These are phyloP conservation scores for Apiospora rasikravindrae DNA, from an alignment of 2,329 filamentous ascomycete genomes.

Conservation along the genomic window DNA sequence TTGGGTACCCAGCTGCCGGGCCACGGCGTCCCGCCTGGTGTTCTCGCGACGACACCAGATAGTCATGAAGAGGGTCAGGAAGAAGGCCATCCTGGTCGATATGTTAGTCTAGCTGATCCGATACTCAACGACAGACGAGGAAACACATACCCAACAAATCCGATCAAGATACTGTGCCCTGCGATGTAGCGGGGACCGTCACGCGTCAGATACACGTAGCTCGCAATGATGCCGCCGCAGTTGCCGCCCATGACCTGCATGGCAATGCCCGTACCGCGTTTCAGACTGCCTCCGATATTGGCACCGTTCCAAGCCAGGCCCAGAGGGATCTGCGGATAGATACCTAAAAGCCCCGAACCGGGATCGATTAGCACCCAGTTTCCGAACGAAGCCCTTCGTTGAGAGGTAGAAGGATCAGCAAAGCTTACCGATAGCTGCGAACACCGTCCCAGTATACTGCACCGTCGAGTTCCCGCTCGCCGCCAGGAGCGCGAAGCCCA, in stretches of 20 bases:
- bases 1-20: slow-evolving; percentile 22
- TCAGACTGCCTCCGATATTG: slow-evolving; percentile 61
- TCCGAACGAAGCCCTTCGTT: not conserved
- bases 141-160: slow-evolving; percentile 32
- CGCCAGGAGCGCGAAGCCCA: slow-evolving; percentile 50
- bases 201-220: slow-evolving; percentile 51
- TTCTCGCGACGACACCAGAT: slow-evolving; percentile 40
- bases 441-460: slow-evolving; percentile 55
- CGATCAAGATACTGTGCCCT: slow-evolving; percentile 47
- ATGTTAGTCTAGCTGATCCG: not conserved
- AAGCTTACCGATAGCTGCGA: slow-evolving; percentile 44
- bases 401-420: not conserved
- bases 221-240: slow-evolving; percentile 40
- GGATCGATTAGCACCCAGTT: not conserved
- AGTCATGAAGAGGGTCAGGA: slow-evolving; percentile 40
- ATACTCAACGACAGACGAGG: not conserved
- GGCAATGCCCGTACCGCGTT: slow-evolving; percentile 60
- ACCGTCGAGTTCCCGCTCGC: slow-evolving; percentile 43
- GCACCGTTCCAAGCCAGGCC: slow-evolving; percentile 65
- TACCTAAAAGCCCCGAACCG: slow-evolving; percentile 33
- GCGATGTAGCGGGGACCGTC: slow-evolving; percentile 42
- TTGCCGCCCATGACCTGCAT: slow-evolving; percentile 66
- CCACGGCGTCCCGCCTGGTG: slow-evolving; percentile 33
- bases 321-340: slow-evolving; percentile 61
- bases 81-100: slow-evolving; percentile 36